phyloP scores from a whole-genome alignment of 139 green algal species.

The Coelastrella sp. region DNA sequence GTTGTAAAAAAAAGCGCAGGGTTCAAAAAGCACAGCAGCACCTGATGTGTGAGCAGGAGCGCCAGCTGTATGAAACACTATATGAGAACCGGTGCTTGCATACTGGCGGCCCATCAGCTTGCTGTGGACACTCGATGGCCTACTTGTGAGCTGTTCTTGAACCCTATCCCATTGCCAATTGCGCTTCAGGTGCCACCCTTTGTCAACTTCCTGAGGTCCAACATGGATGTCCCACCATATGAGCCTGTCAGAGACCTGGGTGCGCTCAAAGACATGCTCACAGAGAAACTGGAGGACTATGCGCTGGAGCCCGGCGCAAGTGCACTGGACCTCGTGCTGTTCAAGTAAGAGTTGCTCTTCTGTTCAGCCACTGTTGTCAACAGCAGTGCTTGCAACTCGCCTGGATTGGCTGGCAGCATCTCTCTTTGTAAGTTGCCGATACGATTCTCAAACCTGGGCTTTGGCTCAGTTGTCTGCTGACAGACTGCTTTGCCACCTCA shows the following conservation, averaged over 20 bases:
- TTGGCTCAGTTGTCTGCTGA: background rate
- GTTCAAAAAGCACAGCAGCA: too few relatives aligned
- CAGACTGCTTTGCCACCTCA: too few relatives aligned
- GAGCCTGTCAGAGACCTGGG: slow-evolving; percentile 80
- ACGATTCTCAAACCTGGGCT: background rate
- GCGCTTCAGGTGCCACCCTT: slow-evolving; percentile 71
- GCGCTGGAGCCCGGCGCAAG: slow-evolving; percentile 78
- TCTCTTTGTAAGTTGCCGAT: background rate
- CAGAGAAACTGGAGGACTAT: slow-evolving; percentile 87
- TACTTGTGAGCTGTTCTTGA: too few relatives aligned
- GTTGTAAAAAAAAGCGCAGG: too few relatives aligned
- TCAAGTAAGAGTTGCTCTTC: too few relatives aligned
- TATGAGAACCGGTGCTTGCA: too few relatives aligned
- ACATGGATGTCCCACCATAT: slow-evolving; percentile 81
- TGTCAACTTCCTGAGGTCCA: slow-evolving; percentile 84
- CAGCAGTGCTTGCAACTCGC: background rate
- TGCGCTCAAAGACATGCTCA: slow-evolving; percentile 79
- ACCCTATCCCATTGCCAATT: too few relatives aligned
- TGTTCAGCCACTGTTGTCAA: background rate
- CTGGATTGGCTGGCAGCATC: background rate
- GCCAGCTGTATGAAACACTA: too few relatives aligned
- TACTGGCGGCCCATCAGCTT: too few relatives aligned
- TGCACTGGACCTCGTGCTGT: slow-evolving; percentile 89
- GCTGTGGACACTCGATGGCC: too few relatives aligned
- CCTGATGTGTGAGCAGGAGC: too few relatives aligned